Conservation (phyloP, 306 rosid genomes). For the Dalbergia cultrata region DNA sequence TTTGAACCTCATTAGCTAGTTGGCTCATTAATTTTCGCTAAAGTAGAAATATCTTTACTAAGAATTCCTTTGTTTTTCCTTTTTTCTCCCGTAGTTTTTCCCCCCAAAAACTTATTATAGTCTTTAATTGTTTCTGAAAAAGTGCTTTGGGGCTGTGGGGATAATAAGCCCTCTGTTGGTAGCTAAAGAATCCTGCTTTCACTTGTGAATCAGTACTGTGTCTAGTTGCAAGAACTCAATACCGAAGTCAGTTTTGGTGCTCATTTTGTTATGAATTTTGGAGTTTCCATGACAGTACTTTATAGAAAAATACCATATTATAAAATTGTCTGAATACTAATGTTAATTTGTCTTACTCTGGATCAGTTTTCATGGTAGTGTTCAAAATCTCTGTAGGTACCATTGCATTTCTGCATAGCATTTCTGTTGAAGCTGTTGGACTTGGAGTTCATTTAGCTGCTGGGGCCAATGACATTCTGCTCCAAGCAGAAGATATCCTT, state of each 20-base stretch:
- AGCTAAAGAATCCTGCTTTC: neutral
- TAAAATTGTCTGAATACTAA: conserved; percentile 10
- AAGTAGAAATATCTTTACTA: no score
- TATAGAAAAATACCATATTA: neutral
- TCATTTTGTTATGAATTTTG: conserved; percentile 22
- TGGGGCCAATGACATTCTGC: conserved; percentile 87
- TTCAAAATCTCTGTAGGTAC: conserved; percentile 65
- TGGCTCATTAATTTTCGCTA: neutral
- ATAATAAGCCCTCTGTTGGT: conserved; percentile 1
- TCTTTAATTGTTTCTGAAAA: no score
- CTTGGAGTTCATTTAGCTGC: conserved; percentile 99
- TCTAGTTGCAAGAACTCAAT: conserved; percentile 6
- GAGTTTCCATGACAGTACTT: conserved; percentile 21
- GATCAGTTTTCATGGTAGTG: conserved; percentile 20
- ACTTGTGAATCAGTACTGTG: conserved; percentile 15
- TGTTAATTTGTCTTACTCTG: conserved; percentile 16
- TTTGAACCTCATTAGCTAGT: neutral
- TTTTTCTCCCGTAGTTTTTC: no score
- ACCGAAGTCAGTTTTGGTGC: conserved; percentile 22
- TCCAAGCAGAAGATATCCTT: conserved; percentile 80
- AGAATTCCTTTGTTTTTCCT: no score
- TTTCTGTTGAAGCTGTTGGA: conserved; percentile 97
- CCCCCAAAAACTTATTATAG: no score
- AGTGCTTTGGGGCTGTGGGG: neutral
- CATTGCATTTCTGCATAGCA: conserved; percentile 92